Evolutionary conservation across 306 rosid genomes (phyloP), one percentile per base, ranked within the genome.

Genomic region (Cucurbita ficifolia): DNA sequence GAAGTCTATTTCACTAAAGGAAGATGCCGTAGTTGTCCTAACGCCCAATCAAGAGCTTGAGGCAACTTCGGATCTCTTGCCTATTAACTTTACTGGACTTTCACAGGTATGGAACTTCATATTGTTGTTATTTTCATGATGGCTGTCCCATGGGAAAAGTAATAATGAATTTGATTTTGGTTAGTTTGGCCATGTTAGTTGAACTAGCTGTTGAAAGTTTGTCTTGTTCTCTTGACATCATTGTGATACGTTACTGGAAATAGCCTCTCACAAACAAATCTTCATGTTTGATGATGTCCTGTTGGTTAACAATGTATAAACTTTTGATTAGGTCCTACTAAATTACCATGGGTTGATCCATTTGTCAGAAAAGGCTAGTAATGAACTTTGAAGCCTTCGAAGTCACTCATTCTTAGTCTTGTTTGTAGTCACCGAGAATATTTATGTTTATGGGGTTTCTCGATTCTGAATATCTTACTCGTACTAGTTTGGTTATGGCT

Each of bases 71-170:
- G 89, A 82, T 71, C 58, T 95, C 74, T 80, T 95, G 84, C 99
- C 97, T 36, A 95, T 95, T 76, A 95, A 84, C 78, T 95, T 91
- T 71, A 85, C 84, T 81, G 96, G 92, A 58, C 84, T 95, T 70
- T 82, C 99, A 7, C 77, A 95, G 99, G 99, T 92, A 52, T 9
- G 24, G 22, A 70, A 72, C 45, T 58, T 53, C 50, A 72, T 74
- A 64, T 17, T 24, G 22, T 16, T 75, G 56, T 73, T 53, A 36
- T 45, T 74, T 46, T 58, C 45, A 38, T 53, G 67, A 71, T 16
- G 39, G 5, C 49, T 13, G 22, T 17, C 46, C 59, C 21, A 2
- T n/a, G 12, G 38, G 38, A 10, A 5, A 54, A 54, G 19, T 68
- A 45, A 60, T 48, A 29, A 48, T 48, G 57, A 70, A 58, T 70